Base-by-base conservation (phyloP, 2,329 filamentous ascomycete genomes). In the Herpomyces periplanetae region DNA sequence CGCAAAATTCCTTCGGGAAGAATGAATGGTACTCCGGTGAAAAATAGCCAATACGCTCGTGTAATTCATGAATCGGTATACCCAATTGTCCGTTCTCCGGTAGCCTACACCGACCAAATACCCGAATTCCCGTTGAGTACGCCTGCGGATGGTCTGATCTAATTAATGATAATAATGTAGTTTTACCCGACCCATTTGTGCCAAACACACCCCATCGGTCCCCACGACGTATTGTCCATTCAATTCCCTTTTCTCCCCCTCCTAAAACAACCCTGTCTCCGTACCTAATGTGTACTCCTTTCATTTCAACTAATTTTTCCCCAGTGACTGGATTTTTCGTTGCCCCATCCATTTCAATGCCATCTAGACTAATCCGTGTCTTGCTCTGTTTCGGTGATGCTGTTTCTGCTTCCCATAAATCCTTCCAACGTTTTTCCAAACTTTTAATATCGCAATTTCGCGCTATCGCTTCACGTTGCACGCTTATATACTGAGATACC, bases 141-240 rank as follows among this genome's bases (percentile, higher is more conserved):
- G 73, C 59, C 36, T 91, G 75, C 0, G 80, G 80, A 30, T 96
- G 80, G 31, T 96, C 80, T 1, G 75, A 91, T 23, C 68, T 84
- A 23, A 96, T 64, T 4, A 96, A 48, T 3, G 71, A 80, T 11
- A 91, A 51, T 15, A 96, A 49, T 0, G 80, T 96, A 0, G 80
- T 96, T 43, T 96, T 96, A 8, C 80, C 80, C 1, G 69, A 87
- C 6, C 64, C 80, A 29, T 96, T 91, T 13, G 73, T 63, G 0
- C 80, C 80, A 31, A 96, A 80, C 8, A 91, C 52, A 3, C 66
- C 75, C 64, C 71, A 87, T 25, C 73, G 56, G 34, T 88, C 58
- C 10, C 75, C 73, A 19, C 62, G 53, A 15, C 57, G 53, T 10
- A 91, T 59, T 1, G 51, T 65, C 69, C 80, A 88, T 32, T 50